Base-by-base conservation (phyloP, 495 filamentous ascomycete species). In the Aspergillus kassunensis region DNA sequence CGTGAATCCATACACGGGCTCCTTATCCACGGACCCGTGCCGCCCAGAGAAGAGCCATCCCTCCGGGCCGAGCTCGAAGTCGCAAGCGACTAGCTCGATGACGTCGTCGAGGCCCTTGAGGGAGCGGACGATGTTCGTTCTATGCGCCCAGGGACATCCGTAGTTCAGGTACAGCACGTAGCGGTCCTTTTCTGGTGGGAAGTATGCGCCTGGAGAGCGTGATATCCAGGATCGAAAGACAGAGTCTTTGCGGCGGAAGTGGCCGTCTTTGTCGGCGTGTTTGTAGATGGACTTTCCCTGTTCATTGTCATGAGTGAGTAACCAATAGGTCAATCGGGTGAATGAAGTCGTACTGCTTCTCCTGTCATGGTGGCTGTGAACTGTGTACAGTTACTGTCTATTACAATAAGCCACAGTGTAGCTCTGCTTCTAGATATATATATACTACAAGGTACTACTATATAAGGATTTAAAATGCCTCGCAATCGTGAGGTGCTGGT, bases 61-160 rank as follows among this genome's bases (percentile, higher is more conserved):
- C 13, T 80, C 71, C 4, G 74, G 68, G 1, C 69, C 76, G 70
- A 85, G 74, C 56, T 89, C 78, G 70, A 82, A 85, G 53, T 90
- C 88, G 6, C 89, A 79, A 10, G 76, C 68, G 0, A 86, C 84
- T 45, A 84, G 78, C 33, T 86, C 80, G 51, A 96, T 82, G 29
- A 90, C 73, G 19, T 80, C 70, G 48, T 90, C 81, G 0, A 95
- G 76, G 6, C 89, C 89, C 67, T 95, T 96, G 45, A 96, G 76
- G n/a, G 81, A 73, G 48, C 85, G 80, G 1, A 83, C 83, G 45
- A 95, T 82, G 18, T 91, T 80, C 0, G 87, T 83, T 15, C 90
- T 82, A 49, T 85, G 88, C 0, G 90, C 89, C 89, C 89, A 95
- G 0, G 89, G 89, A 63, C 90, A 95, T 45, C 86, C 87, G 6